Conservation (phyloP, 2,329 filamentous ascomycete species). For the Fusarium domesticum region DNA sequence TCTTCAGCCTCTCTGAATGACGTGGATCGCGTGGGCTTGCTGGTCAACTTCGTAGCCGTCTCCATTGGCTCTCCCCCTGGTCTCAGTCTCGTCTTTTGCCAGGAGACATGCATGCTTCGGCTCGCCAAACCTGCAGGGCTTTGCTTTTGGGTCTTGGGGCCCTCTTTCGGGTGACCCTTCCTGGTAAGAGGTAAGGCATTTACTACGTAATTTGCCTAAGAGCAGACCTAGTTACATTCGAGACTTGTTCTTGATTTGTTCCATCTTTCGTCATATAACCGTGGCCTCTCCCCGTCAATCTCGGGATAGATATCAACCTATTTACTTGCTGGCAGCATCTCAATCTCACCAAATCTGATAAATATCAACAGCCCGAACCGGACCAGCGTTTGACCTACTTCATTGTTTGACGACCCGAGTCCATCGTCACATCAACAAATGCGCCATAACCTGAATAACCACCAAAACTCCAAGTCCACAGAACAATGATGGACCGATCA, state of each 20-base stretch:
- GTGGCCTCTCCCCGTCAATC: neutral
- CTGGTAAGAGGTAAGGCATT: conserved; percentile 28
- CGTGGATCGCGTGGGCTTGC: neutral
- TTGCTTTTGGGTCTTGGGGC: neutral
- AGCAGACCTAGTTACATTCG: no score
- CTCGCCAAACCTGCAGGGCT: no score
- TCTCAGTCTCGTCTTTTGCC: no score
- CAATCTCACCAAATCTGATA: neutral
- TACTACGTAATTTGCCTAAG: conserved; percentile 5
- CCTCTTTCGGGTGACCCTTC: conserved; percentile 5
- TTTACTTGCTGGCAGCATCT: neutral
- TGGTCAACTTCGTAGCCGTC: no score
- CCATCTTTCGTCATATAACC: conserved; percentile 15
- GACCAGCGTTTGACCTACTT: neutral
- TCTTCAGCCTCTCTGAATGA: neutral
- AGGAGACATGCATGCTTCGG: no score
- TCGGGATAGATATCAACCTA: neutral
- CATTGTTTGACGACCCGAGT: neutral
- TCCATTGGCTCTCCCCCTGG: no score
- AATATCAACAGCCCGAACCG: neutral
- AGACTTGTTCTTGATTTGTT: conserved; percentile 13
- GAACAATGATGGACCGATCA: conserved; percentile 6
- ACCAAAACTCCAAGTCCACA: neutral
- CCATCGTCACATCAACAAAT: no score
- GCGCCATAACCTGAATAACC: neutral